These are phyloP conservation scores for Raffaelea albimanens DNA, from an alignment of 2,329 filamentous ascomycete genomes.

Conservation along the genomic window DNA sequence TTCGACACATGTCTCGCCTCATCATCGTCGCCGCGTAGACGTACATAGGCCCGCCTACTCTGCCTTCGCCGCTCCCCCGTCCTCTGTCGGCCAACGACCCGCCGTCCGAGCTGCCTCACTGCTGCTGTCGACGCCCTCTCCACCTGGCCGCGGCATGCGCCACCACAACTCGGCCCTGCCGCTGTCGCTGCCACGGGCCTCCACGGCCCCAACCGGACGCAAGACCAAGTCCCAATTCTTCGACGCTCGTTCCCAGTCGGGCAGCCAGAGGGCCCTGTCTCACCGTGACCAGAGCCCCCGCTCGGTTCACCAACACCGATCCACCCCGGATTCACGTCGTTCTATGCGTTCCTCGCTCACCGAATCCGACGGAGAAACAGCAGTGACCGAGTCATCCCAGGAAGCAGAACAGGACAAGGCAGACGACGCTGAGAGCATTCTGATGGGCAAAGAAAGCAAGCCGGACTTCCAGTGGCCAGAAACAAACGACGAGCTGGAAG, in stretches of 20 bases:
- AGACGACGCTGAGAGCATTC: not conserved
- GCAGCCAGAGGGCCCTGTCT: constrained; percentile 19
- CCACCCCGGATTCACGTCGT: constrained; percentile 25
- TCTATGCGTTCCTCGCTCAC: constrained; percentile 25
- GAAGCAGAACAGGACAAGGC: constrained; percentile 12
- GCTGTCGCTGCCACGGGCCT: constrained; percentile 10
- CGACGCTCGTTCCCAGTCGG: constrained; percentile 17
- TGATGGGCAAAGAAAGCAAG: too few relatives aligned
- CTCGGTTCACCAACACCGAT: constrained; percentile 26
- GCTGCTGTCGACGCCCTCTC: constrained; percentile 14
- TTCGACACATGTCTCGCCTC: constrained; percentile 19
- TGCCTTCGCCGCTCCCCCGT: constrained; percentile 11
- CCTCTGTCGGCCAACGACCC: constrained; percentile 9
- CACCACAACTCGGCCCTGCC: constrained; percentile 21
- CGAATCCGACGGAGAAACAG: constrained; percentile 30
- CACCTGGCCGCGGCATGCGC: constrained; percentile 14
- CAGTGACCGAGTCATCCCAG: constrained; percentile 24
- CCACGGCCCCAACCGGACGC: constrained; percentile 8
- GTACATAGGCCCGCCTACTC: constrained; percentile 16
- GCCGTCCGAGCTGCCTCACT: constrained; percentile 12
- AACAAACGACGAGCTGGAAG: not conserved
- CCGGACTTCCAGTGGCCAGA: not conserved
- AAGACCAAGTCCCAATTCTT: constrained; percentile 11
- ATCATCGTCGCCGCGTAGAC: constrained; percentile 17
- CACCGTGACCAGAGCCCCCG: constrained; percentile 22